Evolutionary conservation across 2,329 filamentous ascomycete species (phyloP), one percentile per base, ranked within the genome.

Genomic region (Neonectria punicea): DNA sequence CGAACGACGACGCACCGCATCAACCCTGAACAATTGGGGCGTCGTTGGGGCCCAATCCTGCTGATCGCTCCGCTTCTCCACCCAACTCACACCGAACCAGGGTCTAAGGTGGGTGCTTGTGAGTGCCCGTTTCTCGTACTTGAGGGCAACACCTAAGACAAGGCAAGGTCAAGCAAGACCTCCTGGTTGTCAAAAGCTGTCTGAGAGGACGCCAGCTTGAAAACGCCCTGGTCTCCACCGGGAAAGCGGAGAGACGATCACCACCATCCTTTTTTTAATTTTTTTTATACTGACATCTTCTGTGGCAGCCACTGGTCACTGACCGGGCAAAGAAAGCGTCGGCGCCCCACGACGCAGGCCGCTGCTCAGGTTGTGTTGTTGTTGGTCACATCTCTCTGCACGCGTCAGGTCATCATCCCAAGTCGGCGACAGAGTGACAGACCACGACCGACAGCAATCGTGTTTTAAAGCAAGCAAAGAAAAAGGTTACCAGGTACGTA

Each of bases 221-320:
- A 39, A 39, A 50, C 14, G 47, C 49, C 18, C 41, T 39, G 49
- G 41, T 60, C n/a, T 28, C 58, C 58, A 60, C 58, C 49, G n/a
- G 47, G 36, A 39, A 20, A 36, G 49, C 36, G 47, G 57, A 46
- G 39, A 30, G 32, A 32, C 16, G 14, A 53, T 34, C 18, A 22
- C 39, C n/a, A 65, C 44, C 63, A 60, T 60, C 55, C 67, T 41
- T 67, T 70, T 65, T 56, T 56, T 64, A 66, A 36, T 67, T 70
- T 65, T 56, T 56, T 64, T 69, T 66, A 61, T 50, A 54, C 54
- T 4, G 44, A 41, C 51, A 36, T 25, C 58, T 28, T n/a, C 30
- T 47, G 14, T 56, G n/a, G 18, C 46, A 43, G 46, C 30, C 14
- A 39, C 53, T 34, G 50, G 22, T n/a, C 39, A 53, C 58, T 30